A percentile compares a stretch with the other conserved stretches of the same genome.
Evolutionary conservation across 768 basidiomycete species (phyloP).

Genomic region (Zangia roseola): DNA sequence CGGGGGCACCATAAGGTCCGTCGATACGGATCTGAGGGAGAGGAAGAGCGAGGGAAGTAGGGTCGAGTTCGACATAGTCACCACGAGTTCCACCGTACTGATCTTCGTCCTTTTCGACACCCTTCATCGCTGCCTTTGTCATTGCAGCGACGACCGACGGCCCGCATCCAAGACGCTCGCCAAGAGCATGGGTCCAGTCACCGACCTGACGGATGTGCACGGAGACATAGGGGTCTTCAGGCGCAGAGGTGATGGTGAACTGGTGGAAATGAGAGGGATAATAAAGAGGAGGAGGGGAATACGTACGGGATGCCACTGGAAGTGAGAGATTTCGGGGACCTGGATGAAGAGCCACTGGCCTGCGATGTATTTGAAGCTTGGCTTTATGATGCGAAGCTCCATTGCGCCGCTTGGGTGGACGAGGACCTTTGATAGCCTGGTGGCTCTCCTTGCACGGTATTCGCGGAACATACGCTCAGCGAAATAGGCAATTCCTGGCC

Average conservation of each 20-base stretch:
- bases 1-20: slow-evolving; percentile 91
- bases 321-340: slow-evolving; percentile 78
- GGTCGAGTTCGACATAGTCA: slow-evolving; percentile 78
- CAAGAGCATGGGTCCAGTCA: slow-evolving; percentile 81
- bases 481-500: slow-evolving; percentile 89
- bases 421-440: slow-evolving; percentile 80
- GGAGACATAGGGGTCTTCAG: slow-evolving; percentile 90
- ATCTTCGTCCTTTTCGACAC: slow-evolving; percentile 58
- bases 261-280: slow-evolving; percentile 26
- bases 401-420: slow-evolving; percentile 91
- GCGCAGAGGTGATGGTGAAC: slow-evolving; percentile 95
- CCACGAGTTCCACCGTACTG: slow-evolving; percentile 54
- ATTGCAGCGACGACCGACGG: slow-evolving; percentile 74
- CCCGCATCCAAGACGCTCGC: slow-evolving; percentile 81
- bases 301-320: slow-evolving; percentile 95
- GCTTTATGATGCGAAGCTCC: slow-evolving; percentile 91
- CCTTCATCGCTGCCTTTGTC: slow-evolving; percentile 78
- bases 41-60: slow-evolving; percentile 41
- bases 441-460: slow-evolving; percentile 74
- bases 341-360: slow-evolving; percentile 93
- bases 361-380: slow-evolving; percentile 86
- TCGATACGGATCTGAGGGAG: slow-evolving; percentile 79
- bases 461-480: slow-evolving; percentile 84
- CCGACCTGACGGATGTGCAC: slow-evolving; percentile 94
- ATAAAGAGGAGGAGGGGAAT: background rate